Base-by-base conservation (phyloP, 345 rosid species). In the Reutealis trisperma region DNA sequence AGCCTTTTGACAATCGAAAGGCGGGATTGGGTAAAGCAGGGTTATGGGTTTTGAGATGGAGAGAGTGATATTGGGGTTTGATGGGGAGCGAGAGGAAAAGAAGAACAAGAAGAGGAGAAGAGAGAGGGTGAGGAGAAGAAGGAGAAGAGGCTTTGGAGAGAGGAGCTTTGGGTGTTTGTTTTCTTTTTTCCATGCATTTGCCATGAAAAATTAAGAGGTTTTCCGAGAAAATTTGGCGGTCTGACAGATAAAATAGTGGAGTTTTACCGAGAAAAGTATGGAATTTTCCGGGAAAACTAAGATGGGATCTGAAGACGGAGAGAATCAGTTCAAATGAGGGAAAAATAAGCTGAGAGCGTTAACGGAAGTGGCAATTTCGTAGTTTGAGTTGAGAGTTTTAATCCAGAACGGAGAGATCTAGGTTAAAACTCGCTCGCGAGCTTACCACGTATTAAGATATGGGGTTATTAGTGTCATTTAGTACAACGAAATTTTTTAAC, bases 161-260 rank as follows among this genome's bases (percentile, higher is more conserved):
- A 89, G 83, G 19, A 44, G 58, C 2, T 54, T 54, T 54, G 58
- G 58, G 64, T 58, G 25, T 21, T 32, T 70, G 61, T 32, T 55
- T 1, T 91, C 94, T 67, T 85, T 85, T 84, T 85, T 90, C 94
- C 94, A 91, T 30, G 86, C 93, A 82, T 54, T 88, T 70, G 91
- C 93, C 94, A 92, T 91, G 79, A 79, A 81, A 21, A 16, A 19
- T 3, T 14, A 34, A 11, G 6, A 47, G 1, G 5, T 6, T 44
- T 44, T 42, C 22, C 27, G 8, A 32, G 19, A 67, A 6, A 45
- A 30, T 14, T 62, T 60, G 63, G 63, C 21, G 21, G 63, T 5
- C 21, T n/a, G 1, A n/a, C 1, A 0, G 63, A 21, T 59, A 22
- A 59, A n/a, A 22, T 1, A 27, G 18, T 2, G 34, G 18, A 49